Conservation (phyloP, 495 filamentous ascomycete genomes). For the Xylaria palmicola region DNA sequence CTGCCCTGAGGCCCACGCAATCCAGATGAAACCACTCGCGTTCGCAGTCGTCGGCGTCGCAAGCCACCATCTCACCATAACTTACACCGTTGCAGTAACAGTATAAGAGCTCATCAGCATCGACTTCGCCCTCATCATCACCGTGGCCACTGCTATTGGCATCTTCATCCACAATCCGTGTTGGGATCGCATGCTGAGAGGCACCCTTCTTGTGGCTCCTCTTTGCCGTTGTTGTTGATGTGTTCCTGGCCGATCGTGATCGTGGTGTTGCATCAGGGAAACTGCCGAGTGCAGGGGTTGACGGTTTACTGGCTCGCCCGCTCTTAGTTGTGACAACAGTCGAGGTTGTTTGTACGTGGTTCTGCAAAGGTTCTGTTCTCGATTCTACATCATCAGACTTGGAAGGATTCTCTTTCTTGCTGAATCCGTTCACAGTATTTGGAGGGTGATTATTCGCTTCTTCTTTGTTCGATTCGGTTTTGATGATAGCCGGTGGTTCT, state of each 20-base stretch:
- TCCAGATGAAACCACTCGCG: conserved; percentile 96
- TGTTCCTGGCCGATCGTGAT: conserved; percentile 38
- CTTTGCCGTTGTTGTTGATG: conserved; percentile 46
- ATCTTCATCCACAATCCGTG: conserved; percentile 38
- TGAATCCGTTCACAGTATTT: conserved; percentile 27
- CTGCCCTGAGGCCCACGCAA: conserved; percentile 84
- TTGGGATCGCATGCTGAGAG: conserved; percentile 32
- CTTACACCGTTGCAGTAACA: conserved; percentile 92
- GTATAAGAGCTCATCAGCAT: conserved; percentile 81
- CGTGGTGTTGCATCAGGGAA: conserved; percentile 48
- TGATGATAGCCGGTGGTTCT: conserved; percentile 34
- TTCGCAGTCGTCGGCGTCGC: conserved; percentile 82
- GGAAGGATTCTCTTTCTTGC: conserved; percentile 32
- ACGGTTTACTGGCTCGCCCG: conserved; percentile 63
- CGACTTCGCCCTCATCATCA: conserved; percentile 60
- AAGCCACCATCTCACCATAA: conserved; percentile 98
- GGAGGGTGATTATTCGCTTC: conserved; percentile 23
- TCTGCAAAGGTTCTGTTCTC: conserved; percentile 36
- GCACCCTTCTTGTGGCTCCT: conserved; percentile 70
- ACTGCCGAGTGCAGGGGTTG: conserved; percentile 52
- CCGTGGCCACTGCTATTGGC: conserved; percentile 34
- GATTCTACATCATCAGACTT: conserved; percentile 31
- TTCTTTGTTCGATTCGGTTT: conserved; percentile 32
- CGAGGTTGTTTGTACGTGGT: conserved; percentile 24
- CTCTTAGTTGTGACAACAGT: conserved; percentile 51